Conservation (phyloP, 2,329 filamentous ascomycete species). For the Aspergillus vadensis region DNA sequence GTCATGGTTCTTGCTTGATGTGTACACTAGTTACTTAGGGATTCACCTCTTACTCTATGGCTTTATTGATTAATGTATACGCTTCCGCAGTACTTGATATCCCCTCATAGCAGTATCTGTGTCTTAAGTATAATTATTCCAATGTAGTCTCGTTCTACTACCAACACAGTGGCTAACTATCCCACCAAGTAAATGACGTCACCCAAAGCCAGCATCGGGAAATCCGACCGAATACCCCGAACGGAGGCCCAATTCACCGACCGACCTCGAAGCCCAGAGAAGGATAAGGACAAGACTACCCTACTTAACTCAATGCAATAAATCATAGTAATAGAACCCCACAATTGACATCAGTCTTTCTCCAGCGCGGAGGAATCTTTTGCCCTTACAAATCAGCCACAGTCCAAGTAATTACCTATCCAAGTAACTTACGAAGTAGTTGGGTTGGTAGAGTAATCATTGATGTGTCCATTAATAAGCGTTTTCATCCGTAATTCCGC, state of each 20-base stretch:
- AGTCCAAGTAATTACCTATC: too few species aligned
- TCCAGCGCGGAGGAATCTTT: background rate
- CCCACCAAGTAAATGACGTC: too few species aligned
- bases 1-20: background rate
- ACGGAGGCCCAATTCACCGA: background rate
- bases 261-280: background rate
- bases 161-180: too few species aligned
- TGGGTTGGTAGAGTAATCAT: too few species aligned
- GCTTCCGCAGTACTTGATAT: too few species aligned
- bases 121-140: background rate
- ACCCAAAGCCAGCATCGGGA: too few species aligned
- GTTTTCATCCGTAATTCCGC: conserved; percentile 3
- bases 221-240: too few species aligned
- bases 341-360: background rate
- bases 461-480: background rate
- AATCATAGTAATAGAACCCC: background rate
- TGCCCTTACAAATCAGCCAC: background rate
- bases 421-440: too few species aligned
- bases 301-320: too few species aligned
- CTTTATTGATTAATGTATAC: background rate
- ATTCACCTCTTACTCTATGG: background rate
- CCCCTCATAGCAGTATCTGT: background rate
- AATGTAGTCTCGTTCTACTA: background rate
- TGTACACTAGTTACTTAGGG: background rate
- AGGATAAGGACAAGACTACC: too few species aligned